Percentiles rank a stretch among this genome's conserved stretches.
phyloP scores from a whole-genome alignment of 2,329 filamentous ascomycete genomes.

The Thermothelomyces thermophilus region DNA sequence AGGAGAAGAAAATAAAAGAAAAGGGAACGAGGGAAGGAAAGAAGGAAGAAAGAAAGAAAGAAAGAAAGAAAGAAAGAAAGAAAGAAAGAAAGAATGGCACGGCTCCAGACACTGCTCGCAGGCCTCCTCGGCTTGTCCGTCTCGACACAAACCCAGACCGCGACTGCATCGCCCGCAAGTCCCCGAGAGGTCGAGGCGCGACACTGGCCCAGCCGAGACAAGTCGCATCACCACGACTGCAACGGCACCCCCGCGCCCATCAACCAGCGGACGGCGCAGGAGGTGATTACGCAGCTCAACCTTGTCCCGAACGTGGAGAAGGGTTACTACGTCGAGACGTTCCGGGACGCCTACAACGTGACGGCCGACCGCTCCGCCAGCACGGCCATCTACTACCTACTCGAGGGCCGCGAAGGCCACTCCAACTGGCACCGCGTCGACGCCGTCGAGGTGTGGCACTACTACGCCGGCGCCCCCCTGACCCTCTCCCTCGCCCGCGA shows the following conservation, averaged over 20 bases:
- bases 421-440: slow-evolving; percentile 47
- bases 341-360: slow-evolving; percentile 31
- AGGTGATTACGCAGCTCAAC: slow-evolving; percentile 38
- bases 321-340: slow-evolving; percentile 43
- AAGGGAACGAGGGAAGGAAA: too few relatives aligned
- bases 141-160: not conserved
- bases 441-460: slow-evolving; percentile 46
- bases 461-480: slow-evolving; percentile 47
- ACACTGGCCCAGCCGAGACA: not conserved
- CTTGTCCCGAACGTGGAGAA: slow-evolving; percentile 42
- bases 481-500: slow-evolving; percentile 38
- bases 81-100: not conserved
- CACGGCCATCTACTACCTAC: slow-evolving; percentile 48
- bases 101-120: not conserved
- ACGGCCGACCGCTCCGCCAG: slow-evolving; percentile 36
- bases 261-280: slow-evolving; percentile 17
- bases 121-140: not conserved
- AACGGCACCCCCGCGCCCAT: too few relatives aligned
- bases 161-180: not conserved
- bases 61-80: too few relatives aligned
- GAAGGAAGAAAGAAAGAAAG: too few relatives aligned
- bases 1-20: too few relatives aligned
- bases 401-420: slow-evolving; percentile 36
- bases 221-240: not conserved
- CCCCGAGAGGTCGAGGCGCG: not conserved